Evolutionary conservation across 78 protist genomes (phyloP).

Genomic region (Anaeramoeba flamelloides): DNA sequence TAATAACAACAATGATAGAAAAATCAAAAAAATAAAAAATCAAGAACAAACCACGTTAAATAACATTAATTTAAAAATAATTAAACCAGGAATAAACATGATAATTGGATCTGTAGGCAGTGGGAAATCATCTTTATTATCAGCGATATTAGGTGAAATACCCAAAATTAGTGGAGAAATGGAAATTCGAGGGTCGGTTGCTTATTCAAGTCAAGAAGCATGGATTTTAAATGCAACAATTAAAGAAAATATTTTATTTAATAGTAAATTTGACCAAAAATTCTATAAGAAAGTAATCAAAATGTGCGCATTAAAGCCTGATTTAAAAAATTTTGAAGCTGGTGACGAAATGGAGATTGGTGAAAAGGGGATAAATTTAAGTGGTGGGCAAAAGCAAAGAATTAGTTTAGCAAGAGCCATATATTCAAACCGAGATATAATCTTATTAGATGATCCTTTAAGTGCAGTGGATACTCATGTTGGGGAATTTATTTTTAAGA

Average conservation of each 20-base stretch:
- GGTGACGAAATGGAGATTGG: constrained; percentile 12
- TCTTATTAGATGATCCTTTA: background rate
- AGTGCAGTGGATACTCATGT: background rate
- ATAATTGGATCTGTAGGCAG: too few species aligned
- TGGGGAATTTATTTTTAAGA: background rate
- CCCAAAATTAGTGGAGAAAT: too few species aligned
- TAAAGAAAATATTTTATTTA: constrained; percentile 30
- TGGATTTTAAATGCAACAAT: constrained; percentile 25
- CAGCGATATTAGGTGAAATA: too few species aligned
- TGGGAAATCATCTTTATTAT: too few species aligned
- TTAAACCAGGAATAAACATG: too few species aligned
- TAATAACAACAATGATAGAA: too few species aligned
- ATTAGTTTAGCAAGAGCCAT: background rate
- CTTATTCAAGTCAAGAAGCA: too few species aligned
- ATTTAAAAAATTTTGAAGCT: background rate
- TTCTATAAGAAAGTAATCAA: constrained; percentile 7
- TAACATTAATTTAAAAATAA: too few species aligned
- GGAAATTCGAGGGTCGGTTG: too few species aligned
- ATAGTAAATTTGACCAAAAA: constrained; percentile 7
- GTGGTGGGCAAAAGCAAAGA: background rate
- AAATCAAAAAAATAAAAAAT: too few species aligned
- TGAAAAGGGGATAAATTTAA: constrained; percentile 42
- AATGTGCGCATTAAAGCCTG: constrained; percentile 3
- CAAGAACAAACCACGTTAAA: too few species aligned
- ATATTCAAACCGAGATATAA: background rate